phyloP scores from a whole-genome alignment of 345 rosid genomes.

The Eucalyptus fibrosa region DNA sequence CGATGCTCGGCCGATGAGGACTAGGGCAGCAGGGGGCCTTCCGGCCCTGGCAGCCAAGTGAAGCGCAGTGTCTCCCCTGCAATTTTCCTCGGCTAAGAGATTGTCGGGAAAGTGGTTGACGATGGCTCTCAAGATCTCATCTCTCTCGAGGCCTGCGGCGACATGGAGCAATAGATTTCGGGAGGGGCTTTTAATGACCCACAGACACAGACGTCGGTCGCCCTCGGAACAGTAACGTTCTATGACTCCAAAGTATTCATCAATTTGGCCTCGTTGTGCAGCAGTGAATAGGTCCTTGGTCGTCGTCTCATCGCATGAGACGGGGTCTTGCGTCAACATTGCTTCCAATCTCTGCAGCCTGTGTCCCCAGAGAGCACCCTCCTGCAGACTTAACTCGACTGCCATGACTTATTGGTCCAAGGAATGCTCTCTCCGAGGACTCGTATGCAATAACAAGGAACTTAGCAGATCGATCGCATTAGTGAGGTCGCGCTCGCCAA shows the following conservation, averaged over 20 bases:
- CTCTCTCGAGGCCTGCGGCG: accelerated
- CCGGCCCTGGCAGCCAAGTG: background rate
- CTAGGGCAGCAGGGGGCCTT: background rate
- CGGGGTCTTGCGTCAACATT: background rate
- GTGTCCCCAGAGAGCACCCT: background rate
- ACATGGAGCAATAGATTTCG: background rate
- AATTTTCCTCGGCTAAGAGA: background rate
- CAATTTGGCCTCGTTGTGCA: background rate
- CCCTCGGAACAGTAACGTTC: background rate
- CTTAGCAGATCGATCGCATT: background rate
- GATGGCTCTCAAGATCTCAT: background rate
- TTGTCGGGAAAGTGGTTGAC: background rate
- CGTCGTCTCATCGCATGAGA: accelerated
- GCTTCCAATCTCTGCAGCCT: background rate
- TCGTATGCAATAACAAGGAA: accelerated
- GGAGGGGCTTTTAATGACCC: background rate
- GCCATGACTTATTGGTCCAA: background rate
- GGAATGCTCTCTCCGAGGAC: background rate
- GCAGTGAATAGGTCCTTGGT: accelerated
- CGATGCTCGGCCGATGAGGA: background rate
- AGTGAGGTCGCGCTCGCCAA: accelerated
- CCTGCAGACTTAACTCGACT: background rate
- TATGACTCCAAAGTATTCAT: accelerated
- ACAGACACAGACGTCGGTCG: background rate
- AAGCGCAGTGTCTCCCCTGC: background rate